phyloP scores from a whole-genome alignment of 805 yeast genomes.

The Teunomyces atbi region DNA sequence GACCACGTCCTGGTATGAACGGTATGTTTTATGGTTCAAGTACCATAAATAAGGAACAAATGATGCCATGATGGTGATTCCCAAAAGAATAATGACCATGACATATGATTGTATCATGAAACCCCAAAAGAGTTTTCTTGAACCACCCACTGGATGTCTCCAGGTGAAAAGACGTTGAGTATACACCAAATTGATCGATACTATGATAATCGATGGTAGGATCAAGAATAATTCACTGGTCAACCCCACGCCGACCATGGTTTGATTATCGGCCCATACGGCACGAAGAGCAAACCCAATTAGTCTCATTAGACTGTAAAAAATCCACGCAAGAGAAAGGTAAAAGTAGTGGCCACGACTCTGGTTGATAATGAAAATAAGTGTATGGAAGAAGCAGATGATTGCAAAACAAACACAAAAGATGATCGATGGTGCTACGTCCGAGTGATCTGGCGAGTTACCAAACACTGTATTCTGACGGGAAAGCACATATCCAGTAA shows the following conservation, averaged over 20 bases:
- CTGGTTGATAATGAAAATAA: conserved; percentile 11
- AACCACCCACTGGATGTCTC: conserved; percentile 22
- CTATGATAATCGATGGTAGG: conserved; percentile 14
- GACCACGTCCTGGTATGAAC: conserved; percentile 10
- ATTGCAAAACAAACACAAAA: conserved; percentile 12
- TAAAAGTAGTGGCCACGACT: conserved; percentile 16
- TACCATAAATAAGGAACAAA: conserved; percentile 12
- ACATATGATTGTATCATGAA: conserved; percentile 13
- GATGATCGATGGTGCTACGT: conserved; percentile 12
- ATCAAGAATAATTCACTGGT: conserved; percentile 12
- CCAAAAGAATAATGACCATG: conserved; percentile 10
- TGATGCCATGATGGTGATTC: conserved; percentile 12
- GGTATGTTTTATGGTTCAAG: conserved; percentile 5
- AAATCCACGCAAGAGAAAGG: conserved; percentile 11
- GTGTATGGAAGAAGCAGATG: conserved; percentile 8
- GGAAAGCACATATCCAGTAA: conserved; percentile 5
- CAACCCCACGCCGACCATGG: conserved; percentile 10
- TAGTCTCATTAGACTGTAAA: conserved; percentile 10
- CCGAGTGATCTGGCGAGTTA: conserved; percentile 11
- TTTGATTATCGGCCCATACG: conserved; percentile 9
- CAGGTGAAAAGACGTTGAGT: conserved; percentile 19
- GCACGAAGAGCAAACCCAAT: conserved; percentile 13
- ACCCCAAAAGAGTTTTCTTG: conserved; percentile 15
- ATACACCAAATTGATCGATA: conserved; percentile 15
- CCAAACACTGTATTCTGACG: conserved; percentile 14